Percentiles rank a stretch among this genome's conserved stretches.
phyloP scores from a whole-genome alignment of 164 flowering plant species.

The Cinnamomum chago region DNA sequence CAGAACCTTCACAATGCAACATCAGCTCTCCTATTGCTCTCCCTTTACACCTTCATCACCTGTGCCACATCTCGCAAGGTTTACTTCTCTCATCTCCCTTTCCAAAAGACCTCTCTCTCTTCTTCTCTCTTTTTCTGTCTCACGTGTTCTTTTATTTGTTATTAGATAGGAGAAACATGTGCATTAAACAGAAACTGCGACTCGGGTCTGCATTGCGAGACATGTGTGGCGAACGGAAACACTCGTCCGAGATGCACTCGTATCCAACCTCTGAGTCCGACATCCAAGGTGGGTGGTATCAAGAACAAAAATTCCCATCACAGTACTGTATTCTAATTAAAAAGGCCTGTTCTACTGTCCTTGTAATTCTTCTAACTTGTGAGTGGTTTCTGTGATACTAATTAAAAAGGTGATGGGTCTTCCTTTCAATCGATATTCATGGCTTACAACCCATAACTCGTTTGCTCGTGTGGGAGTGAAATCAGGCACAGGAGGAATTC shows the following conservation, averaged over 20 bases:
- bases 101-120: not conserved
- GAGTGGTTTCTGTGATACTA: not conserved
- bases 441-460: slow-evolving; percentile 93
- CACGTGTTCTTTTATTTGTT: not conserved
- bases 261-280: slow-evolving; percentile 51
- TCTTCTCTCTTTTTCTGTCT: no score
- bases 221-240: slow-evolving; percentile 61
- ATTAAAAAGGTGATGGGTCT: slow-evolving; percentile 50
- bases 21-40: not conserved
- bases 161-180: slow-evolving; percentile 61
- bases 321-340: slow-evolving; percentile 19
- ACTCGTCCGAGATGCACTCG: slow-evolving; percentile 74
- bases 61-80: not conserved
- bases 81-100: no score
- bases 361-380: no score
- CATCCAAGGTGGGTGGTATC: slow-evolving; percentile 58
- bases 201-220: slow-evolving; percentile 74
- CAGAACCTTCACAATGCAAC: not conserved
- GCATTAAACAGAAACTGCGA: slow-evolving; percentile 46
- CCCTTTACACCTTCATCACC: not conserved
- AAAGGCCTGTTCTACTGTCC: slow-evolving; percentile 29
- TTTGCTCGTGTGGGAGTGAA: slow-evolving; percentile 53
- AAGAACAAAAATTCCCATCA: slow-evolving; percentile 12
- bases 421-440: slow-evolving; percentile 77
- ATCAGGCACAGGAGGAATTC: slow-evolving; percentile 47